These are phyloP conservation scores for Saprolegnia diclina DNA, from an alignment of 352 stramenopile species.

Conservation along the genomic window DNA sequence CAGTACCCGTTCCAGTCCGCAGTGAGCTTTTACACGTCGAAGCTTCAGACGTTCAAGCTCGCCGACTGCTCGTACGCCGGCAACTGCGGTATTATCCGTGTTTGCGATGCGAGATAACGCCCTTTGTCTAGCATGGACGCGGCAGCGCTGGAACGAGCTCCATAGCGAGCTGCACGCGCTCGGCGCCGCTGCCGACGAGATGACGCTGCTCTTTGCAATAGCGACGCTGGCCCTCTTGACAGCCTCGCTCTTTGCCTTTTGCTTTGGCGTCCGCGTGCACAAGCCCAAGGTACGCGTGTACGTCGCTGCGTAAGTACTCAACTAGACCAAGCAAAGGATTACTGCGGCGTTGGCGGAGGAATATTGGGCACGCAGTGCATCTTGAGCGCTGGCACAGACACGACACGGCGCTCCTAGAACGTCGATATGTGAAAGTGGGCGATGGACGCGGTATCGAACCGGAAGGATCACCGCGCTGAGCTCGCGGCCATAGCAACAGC, in stretches of 20 bases:
- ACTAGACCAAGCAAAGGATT: not conserved
- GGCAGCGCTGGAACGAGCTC: conserved; percentile 8
- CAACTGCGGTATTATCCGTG: conserved; percentile 40
- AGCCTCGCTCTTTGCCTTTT: conserved; percentile 1
- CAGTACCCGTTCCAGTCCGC: conserved; percentile 54
- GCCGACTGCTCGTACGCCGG: conserved; percentile 48
- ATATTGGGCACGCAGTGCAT: conserved; percentile 15
- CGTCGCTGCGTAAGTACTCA: not conserved
- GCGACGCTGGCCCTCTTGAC: not conserved
- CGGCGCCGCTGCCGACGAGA: conserved; percentile 5
- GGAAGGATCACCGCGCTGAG: conserved; percentile 87
- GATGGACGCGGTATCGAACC: conserved; percentile 30
- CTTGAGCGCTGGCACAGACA: conserved; percentile 17
- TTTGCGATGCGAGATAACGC: too few relatives aligned
- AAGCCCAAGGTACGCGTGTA: conserved; percentile 17
- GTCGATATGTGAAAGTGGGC: not conserved
- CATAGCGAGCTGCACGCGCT: not conserved
- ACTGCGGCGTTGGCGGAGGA: not conserved
- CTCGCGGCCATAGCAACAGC: conserved; percentile 83
- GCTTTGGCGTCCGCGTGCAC: conserved; percentile 18
- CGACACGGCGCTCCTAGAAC: conserved; percentile 17
- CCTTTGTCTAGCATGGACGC: conserved; percentile 13
- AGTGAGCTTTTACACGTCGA: conserved; percentile 53
- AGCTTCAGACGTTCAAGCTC: conserved; percentile 47
- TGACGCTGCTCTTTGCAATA: conserved; percentile 3